Percentiles rank a stretch among this genome's conserved stretches.
Evolutionary conservation across 2,329 filamentous ascomycete genomes (phyloP).

Genomic region (Xenoacremonium recifei): DNA sequence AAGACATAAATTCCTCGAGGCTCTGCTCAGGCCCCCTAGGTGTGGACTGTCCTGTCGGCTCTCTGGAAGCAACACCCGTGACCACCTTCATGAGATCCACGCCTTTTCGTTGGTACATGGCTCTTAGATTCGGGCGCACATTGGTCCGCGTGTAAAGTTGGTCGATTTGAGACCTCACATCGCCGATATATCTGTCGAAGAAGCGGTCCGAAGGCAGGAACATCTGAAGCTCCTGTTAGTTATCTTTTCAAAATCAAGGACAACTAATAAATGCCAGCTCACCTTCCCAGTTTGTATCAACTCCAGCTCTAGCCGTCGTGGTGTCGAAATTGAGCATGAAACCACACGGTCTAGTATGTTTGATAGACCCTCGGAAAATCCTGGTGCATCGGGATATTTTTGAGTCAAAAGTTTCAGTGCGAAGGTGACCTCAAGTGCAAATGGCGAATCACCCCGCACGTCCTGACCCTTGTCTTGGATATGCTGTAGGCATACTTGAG

Average conservation of each 20-base stretch:
- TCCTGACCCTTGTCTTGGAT: constrained; percentile 29
- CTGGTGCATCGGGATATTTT: constrained; percentile 30
- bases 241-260: constrained; percentile 13
- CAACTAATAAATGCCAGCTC: no score
- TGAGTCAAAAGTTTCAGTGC: constrained; percentile 37
- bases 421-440: constrained; percentile 33
- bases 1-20: constrained; percentile 20
- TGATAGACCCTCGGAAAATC: constrained; percentile 33
- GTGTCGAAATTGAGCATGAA: constrained; percentile 36
- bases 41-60: constrained; percentile 4
- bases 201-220: constrained; percentile 34
- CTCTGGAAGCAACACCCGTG: constrained; percentile 20
- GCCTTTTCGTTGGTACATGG: constrained; percentile 41
- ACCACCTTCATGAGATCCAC: constrained; percentile 41
- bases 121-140: constrained; percentile 28
- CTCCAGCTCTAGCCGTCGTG: constrained; percentile 50
- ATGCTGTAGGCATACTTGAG: constrained; percentile 43
- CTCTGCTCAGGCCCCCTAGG: no score
- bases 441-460: constrained; percentile 27
- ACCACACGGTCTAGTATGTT: constrained; percentile 35
- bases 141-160: constrained; percentile 39
- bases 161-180: constrained; percentile 42
- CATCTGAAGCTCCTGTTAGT: constrained; percentile 30
- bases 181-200: constrained; percentile 41
- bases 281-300: constrained; percentile 52